These are phyloP conservation scores for Phoma sp. DNA, from an alignment of 2,329 filamentous ascomycete species.

Conservation along the genomic window DNA sequence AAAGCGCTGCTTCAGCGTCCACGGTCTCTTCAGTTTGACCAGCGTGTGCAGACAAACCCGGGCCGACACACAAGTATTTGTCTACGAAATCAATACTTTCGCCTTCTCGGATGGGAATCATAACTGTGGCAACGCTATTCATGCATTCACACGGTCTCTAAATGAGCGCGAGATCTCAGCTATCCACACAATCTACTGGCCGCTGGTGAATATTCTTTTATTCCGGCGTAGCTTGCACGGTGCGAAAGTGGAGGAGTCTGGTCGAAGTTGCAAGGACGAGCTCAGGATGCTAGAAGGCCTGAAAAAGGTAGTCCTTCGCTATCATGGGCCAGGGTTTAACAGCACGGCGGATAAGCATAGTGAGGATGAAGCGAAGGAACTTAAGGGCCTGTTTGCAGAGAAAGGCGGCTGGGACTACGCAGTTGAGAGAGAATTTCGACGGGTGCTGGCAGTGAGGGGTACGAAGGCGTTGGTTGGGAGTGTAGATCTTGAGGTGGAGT, in stretches of 20 bases:
- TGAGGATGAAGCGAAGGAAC: neutral
- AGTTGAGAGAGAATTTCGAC: neutral
- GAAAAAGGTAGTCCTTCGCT: neutral
- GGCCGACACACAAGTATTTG: neutral
- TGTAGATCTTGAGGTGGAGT: neutral
- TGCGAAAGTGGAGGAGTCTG: neutral
- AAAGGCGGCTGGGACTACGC: neutral
- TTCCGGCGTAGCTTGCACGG: neutral
- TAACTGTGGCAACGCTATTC: neutral
- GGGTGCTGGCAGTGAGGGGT: neutral
- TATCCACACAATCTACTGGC: neutral
- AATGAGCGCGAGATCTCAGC: neutral
- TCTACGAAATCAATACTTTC: slow-evolving; percentile 6
- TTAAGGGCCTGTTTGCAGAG: neutral
- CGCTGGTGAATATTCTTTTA: neutral
- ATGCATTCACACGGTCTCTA: neutral
- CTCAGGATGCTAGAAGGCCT: neutral
- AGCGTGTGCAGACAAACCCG: slow-evolving; percentile 5
- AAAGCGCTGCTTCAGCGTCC: slow-evolving; percentile 6
- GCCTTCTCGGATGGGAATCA: neutral
- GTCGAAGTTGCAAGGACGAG: neutral
- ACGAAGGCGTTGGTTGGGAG: neutral
- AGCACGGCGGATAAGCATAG: neutral
- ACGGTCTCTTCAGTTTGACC: neutral
- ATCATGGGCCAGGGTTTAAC: neutral